A percentile compares a stretch with the other conserved stretches of the same genome.
phyloP scores from a whole-genome alignment of 1,139 yeast genomes.

The Kurtzmaniella quercitrusa region DNA sequence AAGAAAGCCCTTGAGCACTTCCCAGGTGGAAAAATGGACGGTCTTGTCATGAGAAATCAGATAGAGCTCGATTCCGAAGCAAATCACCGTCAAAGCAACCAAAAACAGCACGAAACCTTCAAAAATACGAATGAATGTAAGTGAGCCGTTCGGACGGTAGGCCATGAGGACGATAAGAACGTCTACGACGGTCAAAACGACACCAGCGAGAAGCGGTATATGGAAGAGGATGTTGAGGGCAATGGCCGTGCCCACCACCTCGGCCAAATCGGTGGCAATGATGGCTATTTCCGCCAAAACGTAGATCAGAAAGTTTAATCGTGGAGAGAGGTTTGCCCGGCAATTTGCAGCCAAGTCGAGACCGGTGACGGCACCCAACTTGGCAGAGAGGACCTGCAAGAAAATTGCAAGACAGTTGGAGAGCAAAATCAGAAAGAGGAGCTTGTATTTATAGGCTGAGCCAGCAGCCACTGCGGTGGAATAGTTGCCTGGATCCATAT shows the following conservation, averaged over 20 bases:
- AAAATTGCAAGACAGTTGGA: constrained; percentile 87
- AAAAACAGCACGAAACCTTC: constrained; percentile 75
- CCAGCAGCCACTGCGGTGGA: constrained; percentile 95
- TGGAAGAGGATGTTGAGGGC: constrained; percentile 77
- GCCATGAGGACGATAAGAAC: constrained; percentile 83
- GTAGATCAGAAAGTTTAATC: constrained; percentile 61
- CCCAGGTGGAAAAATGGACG: constrained; percentile 47
- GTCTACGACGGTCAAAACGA: constrained; percentile 75
- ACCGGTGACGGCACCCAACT: constrained; percentile 88
- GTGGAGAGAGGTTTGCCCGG: constrained; percentile 63
- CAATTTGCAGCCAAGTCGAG: constrained; percentile 86
- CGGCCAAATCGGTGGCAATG: constrained; percentile 90
- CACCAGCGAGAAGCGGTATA: constrained; percentile 77
- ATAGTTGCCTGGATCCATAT: constrained; percentile 89
- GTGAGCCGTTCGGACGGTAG: constrained; percentile 82
- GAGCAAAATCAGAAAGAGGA: constrained; percentile 73
- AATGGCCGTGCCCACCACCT: constrained; percentile 90
- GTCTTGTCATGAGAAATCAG: constrained; percentile 55
- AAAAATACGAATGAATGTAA: constrained; percentile 72
- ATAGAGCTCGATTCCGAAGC: constrained; percentile 77
- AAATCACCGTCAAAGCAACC: constrained; percentile 78
- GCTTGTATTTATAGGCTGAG: constrained; percentile 77
- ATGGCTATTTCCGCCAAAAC: constrained; percentile 82
- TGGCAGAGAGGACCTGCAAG: constrained; percentile 77
- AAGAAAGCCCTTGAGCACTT: constrained; percentile 66